Evolutionary conservation across 1,284 basidiomycete genomes (phyloP).

Genomic region (Psilocybe mexicana): DNA sequence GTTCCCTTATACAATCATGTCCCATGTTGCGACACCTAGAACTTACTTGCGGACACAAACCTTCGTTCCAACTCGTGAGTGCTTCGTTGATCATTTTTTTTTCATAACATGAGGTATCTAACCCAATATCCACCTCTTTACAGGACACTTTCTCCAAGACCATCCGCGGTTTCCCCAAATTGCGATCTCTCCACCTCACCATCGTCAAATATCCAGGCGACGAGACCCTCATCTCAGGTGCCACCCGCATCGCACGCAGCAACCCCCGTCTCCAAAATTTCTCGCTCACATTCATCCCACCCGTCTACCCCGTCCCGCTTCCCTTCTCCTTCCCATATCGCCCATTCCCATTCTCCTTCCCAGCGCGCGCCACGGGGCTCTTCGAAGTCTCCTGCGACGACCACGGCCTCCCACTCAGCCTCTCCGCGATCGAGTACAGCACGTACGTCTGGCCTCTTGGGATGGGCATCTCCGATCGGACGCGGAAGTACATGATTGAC

Average conservation of each 20-base stretch:
- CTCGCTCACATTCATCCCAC: constrained; percentile 59
- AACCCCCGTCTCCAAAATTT: constrained; percentile 68
- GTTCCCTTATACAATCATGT: constrained; percentile 62
- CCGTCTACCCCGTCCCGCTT: constrained; percentile 41
- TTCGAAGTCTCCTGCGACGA: constrained; percentile 57
- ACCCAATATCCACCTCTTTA: neutral
- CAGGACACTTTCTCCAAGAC: constrained; percentile 55
- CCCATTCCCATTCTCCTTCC: constrained; percentile 34
- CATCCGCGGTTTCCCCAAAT: constrained; percentile 57
- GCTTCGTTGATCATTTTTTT: neutral
- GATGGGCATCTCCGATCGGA: constrained; percentile 37
- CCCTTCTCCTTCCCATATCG: constrained; percentile 38
- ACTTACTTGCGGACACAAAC: constrained; percentile 63
- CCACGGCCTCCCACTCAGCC: constrained; percentile 42
- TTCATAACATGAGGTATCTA: neutral
- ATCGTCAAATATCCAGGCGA: constrained; percentile 69
- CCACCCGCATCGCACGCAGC: constrained; percentile 56
- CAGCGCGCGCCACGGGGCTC: constrained; percentile 38
- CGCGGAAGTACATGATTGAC: constrained; percentile 44
- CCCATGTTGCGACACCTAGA: constrained; percentile 62
- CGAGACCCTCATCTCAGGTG: constrained; percentile 55
- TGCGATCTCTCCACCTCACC: constrained; percentile 59
- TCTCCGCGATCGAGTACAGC: constrained; percentile 38
- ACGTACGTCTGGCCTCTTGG: constrained; percentile 44
- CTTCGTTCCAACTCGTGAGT: constrained; percentile 69